phyloP scores from a whole-genome alignment of 176 grass and related monocot genomes.

The Bothriochloa decipiens region DNA sequence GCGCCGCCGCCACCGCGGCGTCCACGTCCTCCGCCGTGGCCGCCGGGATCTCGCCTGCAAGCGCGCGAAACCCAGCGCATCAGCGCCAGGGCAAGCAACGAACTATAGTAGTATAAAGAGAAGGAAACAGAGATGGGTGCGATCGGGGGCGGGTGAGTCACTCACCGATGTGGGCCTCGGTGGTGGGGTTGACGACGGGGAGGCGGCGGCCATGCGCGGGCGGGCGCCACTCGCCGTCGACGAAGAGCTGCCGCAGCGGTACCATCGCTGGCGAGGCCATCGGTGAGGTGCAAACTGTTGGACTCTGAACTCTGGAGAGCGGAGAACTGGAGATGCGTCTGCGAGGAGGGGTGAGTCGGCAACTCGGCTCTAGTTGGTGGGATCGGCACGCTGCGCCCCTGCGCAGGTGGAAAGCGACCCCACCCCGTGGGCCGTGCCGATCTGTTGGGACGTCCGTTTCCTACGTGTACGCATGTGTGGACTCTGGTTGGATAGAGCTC shows the following conservation, averaged over 20 bases:
- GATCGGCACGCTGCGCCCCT: neutral
- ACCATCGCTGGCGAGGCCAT: conserved; percentile 42
- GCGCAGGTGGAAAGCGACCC: too few relatives aligned
- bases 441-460: neutral
- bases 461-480: too few relatives aligned
- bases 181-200: conserved; percentile 82
- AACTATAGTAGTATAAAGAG: neutral
- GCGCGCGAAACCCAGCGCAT: neutral
- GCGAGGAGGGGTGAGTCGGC: neutral
- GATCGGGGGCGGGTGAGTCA: neutral
- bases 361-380: neutral
- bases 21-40: conserved; percentile 92
- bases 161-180: conserved; percentile 75
- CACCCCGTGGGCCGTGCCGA: neutral
- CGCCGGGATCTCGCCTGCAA: conserved; percentile 83
- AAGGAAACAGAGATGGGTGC: neutral
- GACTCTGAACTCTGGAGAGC: neutral
- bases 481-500: too few relatives aligned
- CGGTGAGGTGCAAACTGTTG: neutral
- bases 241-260: conserved; percentile 74
- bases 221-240: conserved; percentile 86
- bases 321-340: neutral
- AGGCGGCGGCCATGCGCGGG: conserved; percentile 69
- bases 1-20: conserved; percentile 80
- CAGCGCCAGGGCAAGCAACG: neutral